Conservation (phyloP, 305 asterid species). For the Solanum hybrid region DNA sequence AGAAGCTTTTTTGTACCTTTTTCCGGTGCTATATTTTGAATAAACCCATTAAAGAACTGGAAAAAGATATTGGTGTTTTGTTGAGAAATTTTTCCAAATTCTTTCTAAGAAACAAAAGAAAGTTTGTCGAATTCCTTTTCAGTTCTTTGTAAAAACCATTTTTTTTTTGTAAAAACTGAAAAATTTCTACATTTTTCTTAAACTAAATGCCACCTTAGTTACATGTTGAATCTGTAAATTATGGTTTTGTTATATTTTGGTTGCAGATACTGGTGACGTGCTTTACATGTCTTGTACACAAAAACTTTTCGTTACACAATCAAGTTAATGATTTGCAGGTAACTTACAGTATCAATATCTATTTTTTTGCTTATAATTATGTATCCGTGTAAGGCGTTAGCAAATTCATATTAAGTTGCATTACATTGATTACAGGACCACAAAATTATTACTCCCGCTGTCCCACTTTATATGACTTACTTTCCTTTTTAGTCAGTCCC, state of each 20-base stretch:
- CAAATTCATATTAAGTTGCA: neutral
- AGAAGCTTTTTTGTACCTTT: neutral
- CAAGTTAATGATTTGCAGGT: slow-evolving; percentile 63
- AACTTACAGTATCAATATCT: neutral
- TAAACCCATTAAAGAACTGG: neutral
- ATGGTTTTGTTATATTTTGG: slow-evolving; percentile 3
- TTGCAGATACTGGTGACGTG: slow-evolving; percentile 46
- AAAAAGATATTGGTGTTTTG: neutral
- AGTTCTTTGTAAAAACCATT: neutral
- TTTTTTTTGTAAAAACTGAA: neutral
- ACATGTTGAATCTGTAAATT: slow-evolving; percentile 3
- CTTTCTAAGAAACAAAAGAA: neutral
- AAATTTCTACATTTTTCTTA: neutral
- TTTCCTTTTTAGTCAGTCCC: neutral
- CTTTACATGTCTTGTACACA: slow-evolving; percentile 46
- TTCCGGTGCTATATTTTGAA: neutral
- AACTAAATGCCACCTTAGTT: neutral
- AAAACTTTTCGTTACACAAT: slow-evolving; percentile 34
- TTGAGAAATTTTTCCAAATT: neutral
- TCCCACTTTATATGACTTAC: neutral
- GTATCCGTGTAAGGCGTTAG: neutral
- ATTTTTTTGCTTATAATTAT: neutral
- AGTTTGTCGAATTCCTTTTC: neutral
- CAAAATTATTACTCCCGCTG: neutral
- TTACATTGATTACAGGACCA: neutral